Percentiles rank a stretch among this genome's conserved stretches.
Evolutionary conservation across 768 basidiomycete species (phyloP).

Genomic region (Pilatotrama ljubarskyi): DNA sequence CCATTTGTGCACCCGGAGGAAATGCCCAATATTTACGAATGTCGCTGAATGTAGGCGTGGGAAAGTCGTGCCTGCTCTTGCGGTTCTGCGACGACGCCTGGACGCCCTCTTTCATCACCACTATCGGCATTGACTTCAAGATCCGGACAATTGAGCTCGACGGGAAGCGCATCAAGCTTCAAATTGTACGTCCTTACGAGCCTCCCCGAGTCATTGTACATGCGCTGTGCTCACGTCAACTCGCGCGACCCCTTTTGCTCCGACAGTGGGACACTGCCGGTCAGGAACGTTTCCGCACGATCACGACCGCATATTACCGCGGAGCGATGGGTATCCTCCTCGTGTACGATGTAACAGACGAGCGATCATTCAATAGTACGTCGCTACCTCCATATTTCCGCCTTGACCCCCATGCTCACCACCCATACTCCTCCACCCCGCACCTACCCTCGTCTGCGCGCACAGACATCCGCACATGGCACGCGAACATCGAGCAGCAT

Average conservation of each 20-base stretch:
- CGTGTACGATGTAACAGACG: constrained; percentile 98
- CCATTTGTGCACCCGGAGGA: neutral
- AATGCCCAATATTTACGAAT: neutral
- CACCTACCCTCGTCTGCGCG: constrained; percentile 4
- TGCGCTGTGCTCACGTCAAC: neutral
- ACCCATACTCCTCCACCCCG: constrained; percentile 8
- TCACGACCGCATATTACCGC: constrained; percentile 98
- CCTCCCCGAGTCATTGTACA: no score
- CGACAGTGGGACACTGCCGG: constrained; percentile 97
- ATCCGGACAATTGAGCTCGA: constrained; percentile 98
- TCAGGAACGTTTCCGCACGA: constrained; percentile 97
- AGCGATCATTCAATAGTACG: constrained; percentile 93
- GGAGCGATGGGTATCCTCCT: constrained; percentile 98
- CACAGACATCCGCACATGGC: constrained; percentile 97
- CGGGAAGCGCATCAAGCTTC: constrained; percentile 97
- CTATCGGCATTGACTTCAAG: constrained; percentile 99
- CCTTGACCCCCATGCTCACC: neutral
- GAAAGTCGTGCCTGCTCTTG: constrained; percentile 93
- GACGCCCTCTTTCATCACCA: constrained; percentile 99
- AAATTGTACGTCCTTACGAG: constrained; percentile 69
- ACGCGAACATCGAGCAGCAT: constrained; percentile 96
- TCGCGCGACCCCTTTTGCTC: neutral
- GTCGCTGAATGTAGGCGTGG: constrained; percentile 65
- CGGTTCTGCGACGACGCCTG: constrained; percentile 99
- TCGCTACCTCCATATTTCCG: constrained; percentile 15